Conservation (phyloP, 2,329 filamentous ascomycete species). For the Colletotrichum sp. region DNA sequence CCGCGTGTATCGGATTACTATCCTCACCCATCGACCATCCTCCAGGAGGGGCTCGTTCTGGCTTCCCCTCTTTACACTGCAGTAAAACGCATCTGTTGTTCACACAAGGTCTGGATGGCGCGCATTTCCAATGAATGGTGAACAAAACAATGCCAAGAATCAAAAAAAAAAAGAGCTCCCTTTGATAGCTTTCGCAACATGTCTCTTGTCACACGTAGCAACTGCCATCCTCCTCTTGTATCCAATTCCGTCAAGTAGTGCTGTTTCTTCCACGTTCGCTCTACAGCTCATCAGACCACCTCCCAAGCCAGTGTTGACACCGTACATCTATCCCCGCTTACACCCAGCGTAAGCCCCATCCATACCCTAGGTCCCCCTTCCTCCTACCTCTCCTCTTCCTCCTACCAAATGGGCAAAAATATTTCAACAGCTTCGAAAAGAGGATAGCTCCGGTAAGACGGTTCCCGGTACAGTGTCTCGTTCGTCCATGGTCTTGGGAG, state of each 20-base stretch:
- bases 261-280: not conserved
- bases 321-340: not conserved
- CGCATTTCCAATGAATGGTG: not conserved
- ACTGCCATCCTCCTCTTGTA: not conserved
- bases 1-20: not conserved
- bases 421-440: not conserved
- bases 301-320: not conserved
- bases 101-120: not conserved
- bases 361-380: not conserved
- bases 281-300: constrained; percentile 2
- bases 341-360: constrained; percentile 13
- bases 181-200: constrained; percentile 2
- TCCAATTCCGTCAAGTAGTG: not conserved
- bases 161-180: not conserved
- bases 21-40: not conserved
- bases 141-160: constrained; percentile 1
- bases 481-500: not conserved
- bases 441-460: not conserved
- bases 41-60: not conserved
- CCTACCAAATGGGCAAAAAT: not conserved
- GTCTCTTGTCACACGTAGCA: not conserved
- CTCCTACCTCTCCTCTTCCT: not conserved
- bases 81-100: not conserved
- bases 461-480: not conserved
- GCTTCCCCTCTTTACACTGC: not conserved